Percentiles rank a stretch among this genome's conserved stretches.
These are phyloP conservation scores for Ordospora pajunii DNA, from an alignment of 371 early-diverging fungal species.

Conservation along the genomic window DNA sequence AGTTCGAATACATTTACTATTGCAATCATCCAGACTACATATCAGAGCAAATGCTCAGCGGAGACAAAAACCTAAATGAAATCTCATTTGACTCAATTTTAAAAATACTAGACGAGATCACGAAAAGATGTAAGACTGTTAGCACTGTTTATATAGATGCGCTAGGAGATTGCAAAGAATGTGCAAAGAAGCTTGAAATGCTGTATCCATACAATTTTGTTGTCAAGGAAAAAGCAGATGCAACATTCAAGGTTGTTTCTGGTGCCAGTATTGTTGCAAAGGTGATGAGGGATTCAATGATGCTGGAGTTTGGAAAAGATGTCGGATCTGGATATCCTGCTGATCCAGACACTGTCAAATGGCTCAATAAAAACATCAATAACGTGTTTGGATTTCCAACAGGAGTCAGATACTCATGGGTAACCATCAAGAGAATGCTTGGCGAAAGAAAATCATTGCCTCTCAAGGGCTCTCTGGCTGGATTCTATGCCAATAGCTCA, in stretches of 20 bases:
- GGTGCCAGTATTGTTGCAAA: constrained; percentile 97
- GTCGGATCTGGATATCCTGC: constrained; percentile 91
- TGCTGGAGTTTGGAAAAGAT: constrained; percentile 61
- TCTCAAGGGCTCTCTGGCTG: background rate
- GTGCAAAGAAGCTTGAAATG: constrained; percentile 70
- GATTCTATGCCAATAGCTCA: background rate
- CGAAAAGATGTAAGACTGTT: constrained; percentile 19
- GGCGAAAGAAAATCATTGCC: constrained; percentile 14
- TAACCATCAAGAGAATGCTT: constrained; percentile 68
- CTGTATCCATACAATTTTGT: constrained; percentile 66
- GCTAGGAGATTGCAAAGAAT: constrained; percentile 78
- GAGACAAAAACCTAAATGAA: constrained; percentile 73
- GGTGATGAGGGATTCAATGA: constrained; percentile 71
- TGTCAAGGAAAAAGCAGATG: constrained; percentile 89
- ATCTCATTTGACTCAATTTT: constrained; percentile 76
- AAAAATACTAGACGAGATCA: constrained; percentile 31
- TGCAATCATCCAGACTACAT: constrained; percentile 52
- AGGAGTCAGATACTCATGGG: constrained; percentile 86
- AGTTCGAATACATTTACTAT: constrained; percentile 65
- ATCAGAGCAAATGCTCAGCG: constrained; percentile 44
- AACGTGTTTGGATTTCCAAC: constrained; percentile 80
- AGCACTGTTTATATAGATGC: constrained; percentile 74
- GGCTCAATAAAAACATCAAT: constrained; percentile 71
- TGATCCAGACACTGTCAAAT: constrained; percentile 81
- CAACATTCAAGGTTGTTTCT: constrained; percentile 81